Evolutionary conservation across 192 early-diverging fungal species (phyloP).

Genomic region (Phlyctochytrium planicorne): DNA sequence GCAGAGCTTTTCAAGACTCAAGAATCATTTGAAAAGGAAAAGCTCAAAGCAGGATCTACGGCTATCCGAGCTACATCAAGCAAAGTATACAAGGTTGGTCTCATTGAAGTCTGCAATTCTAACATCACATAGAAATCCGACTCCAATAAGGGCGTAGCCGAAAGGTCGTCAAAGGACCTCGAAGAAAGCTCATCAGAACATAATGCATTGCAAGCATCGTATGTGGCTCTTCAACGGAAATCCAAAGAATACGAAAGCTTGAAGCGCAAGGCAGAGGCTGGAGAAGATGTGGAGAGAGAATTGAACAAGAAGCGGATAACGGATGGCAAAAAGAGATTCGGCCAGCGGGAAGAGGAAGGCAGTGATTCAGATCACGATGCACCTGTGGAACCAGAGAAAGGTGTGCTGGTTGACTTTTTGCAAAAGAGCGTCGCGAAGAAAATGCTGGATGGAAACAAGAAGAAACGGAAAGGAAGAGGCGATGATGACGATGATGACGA

Average conservation of each 20-base stretch:
- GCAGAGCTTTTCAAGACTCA: constrained; percentile 42
- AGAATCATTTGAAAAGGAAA: constrained; percentile 32
- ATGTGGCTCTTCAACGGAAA: constrained; percentile 58
- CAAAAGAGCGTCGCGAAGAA: constrained; percentile 26
- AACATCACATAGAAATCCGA: constrained; percentile 26
- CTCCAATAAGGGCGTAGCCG: constrained; percentile 49
- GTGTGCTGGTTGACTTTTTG: constrained; percentile 62
- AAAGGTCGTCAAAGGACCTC: constrained; percentile 22
- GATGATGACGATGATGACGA: constrained; percentile 11
- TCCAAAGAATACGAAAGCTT: constrained; percentile 62
- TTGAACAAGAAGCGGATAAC: too few relatives aligned
- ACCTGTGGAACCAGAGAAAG: constrained; percentile 44
- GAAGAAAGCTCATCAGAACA: constrained; percentile 12
- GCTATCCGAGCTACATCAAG: constrained; percentile 13
- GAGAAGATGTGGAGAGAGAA: constrained; percentile 12
- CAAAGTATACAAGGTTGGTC: constrained; percentile 36
- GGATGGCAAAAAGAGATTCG: too few relatives aligned
- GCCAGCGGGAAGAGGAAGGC: too few relatives aligned
- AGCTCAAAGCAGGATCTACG: constrained; percentile 14
- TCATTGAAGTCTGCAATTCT: neutral
- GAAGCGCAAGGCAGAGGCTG: constrained; percentile 34
- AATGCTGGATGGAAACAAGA: constrained; percentile 8
- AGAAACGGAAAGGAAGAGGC: constrained; percentile 10
- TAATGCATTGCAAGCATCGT: constrained; percentile 33
- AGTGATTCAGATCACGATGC: neutral